Evolutionary conservation across 78 protist species (phyloP).

Genomic region (Parvularia atlantis): DNA sequence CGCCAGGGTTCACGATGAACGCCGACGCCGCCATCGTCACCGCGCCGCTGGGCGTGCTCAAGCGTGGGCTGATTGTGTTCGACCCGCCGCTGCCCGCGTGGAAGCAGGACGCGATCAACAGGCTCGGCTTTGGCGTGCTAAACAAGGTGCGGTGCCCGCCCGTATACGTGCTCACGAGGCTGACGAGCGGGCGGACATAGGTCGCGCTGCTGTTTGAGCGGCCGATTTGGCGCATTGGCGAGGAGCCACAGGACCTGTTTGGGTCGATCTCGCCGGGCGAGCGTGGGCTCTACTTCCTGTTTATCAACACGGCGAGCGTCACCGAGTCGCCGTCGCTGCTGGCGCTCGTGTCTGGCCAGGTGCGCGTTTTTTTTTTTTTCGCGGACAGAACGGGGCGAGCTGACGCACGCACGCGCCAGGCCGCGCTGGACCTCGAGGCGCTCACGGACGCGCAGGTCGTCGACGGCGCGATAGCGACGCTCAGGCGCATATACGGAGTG

Average conservation of each 20-base stretch:
- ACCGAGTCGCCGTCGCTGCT: not conserved
- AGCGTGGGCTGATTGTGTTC: slow-evolving; percentile 1
- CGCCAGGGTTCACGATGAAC: too few species aligned
- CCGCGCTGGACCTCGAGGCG: not conserved
- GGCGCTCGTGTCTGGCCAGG: slow-evolving; percentile 1
- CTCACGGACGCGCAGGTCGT: not conserved
- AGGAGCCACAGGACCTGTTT: not conserved
- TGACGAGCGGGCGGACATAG: too few species aligned
- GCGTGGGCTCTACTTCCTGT: slow-evolving; percentile 12
- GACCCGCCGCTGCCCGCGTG: slow-evolving; percentile 10
- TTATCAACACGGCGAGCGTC: not conserved
- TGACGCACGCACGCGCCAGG: too few species aligned
- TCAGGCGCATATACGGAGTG: not conserved
- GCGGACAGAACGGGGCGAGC: too few species aligned
- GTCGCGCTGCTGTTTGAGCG: not conserved
- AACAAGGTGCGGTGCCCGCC: slow-evolving; percentile 41
- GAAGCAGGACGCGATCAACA: slow-evolving; percentile 14
- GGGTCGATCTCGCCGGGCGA: not conserved
- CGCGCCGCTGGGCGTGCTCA: slow-evolving; percentile 30
- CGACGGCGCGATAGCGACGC: not conserved
- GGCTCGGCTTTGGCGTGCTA: slow-evolving; percentile 25
- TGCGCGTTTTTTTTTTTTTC: too few species aligned
- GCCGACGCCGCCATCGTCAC: not conserved
- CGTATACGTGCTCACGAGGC: too few species aligned
- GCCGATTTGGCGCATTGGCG: not conserved